Conservation (phyloP, 495 filamentous ascomycete genomes). For the Penicillium verhagenii region DNA sequence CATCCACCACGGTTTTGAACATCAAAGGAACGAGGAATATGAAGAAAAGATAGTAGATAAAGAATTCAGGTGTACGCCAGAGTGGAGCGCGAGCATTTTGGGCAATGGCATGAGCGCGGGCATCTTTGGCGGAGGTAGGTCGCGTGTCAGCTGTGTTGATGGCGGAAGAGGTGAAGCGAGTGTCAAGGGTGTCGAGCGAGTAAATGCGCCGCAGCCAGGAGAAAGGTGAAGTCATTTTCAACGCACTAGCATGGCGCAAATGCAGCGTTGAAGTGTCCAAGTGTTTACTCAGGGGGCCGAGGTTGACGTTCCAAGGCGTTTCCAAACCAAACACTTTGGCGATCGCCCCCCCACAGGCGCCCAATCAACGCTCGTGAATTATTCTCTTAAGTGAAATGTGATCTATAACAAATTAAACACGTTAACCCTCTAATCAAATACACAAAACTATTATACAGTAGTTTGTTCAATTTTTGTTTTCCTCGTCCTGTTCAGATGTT, state of each 20-base stretch:
- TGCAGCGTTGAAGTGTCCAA: neutral
- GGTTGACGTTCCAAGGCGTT: neutral
- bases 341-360: neutral
- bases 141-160: slow-evolving; percentile 51
- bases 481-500: too few relatives aligned
- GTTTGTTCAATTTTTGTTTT: neutral
- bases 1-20: slow-evolving; percentile 83
- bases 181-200: slow-evolving; percentile 89
- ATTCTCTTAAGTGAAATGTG: too few relatives aligned
- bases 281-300: slow-evolving; percentile 14
- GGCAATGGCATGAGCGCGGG: slow-evolving; percentile 46
- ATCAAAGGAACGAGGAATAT: slow-evolving; percentile 71
- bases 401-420: too few relatives aligned
- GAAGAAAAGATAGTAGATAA: slow-evolving; percentile 74
- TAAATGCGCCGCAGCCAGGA: slow-evolving; percentile 57
- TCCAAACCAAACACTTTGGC: neutral
- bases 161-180: slow-evolving; percentile 76
- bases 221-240: slow-evolving; percentile 37
- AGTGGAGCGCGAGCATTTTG: slow-evolving; percentile 53
- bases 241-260: slow-evolving; percentile 32
- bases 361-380: slow-evolving; percentile 14
- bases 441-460: too few relatives aligned
- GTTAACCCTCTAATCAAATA: too few relatives aligned
- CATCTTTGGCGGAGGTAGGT: slow-evolving; percentile 40
- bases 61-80: slow-evolving; percentile 89